phyloP scores from a whole-genome alignment of 2,329 filamentous ascomycete genomes.

The Lasiodiplodia sp. region DNA sequence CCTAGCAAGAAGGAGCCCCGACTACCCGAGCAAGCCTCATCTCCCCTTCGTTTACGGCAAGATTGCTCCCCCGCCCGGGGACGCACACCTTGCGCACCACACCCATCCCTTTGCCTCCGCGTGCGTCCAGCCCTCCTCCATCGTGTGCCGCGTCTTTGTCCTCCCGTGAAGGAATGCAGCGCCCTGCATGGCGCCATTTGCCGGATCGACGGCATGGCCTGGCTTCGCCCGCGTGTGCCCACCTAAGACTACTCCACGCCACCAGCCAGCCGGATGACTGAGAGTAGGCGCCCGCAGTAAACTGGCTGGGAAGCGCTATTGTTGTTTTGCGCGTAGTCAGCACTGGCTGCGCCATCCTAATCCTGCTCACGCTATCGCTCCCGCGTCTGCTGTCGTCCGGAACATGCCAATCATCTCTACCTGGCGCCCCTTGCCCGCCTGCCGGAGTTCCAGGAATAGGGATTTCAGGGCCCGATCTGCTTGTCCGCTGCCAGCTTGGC shows the following conservation, averaged over 20 bases:
- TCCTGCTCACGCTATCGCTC: slow-evolving; percentile 9
- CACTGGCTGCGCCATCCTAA: slow-evolving; percentile 15
- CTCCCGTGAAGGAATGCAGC: slow-evolving; percentile 10
- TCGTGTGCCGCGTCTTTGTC: slow-evolving; percentile 16
- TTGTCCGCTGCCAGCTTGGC: slow-evolving; percentile 13
- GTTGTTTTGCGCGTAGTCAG: slow-evolving; percentile 13
- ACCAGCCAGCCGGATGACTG: neutral
- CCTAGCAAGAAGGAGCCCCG: slow-evolving; percentile 6
- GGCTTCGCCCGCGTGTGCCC: neutral
- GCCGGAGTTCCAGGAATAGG: neutral
- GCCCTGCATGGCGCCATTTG: slow-evolving; percentile 17
- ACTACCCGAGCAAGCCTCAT: slow-evolving; percentile 15
- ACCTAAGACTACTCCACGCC: neutral
- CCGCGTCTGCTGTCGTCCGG: slow-evolving; percentile 2
- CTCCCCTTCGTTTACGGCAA: slow-evolving; percentile 26
- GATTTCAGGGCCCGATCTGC: slow-evolving; percentile 1
- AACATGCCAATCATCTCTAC: neutral
- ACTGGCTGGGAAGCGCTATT: neutral
- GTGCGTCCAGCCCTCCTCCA: slow-evolving; percentile 7
- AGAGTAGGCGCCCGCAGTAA: slow-evolving; percentile 13
- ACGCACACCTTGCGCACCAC: neutral
- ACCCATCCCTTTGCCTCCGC: slow-evolving; percentile 15
- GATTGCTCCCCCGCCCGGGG: slow-evolving; percentile 10
- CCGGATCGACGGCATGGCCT: neutral
- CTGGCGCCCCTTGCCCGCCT: neutral